Evolutionary conservation across 768 basidiomycete species (phyloP).

Genomic region (Rhodosporidiobolus sp.): DNA sequence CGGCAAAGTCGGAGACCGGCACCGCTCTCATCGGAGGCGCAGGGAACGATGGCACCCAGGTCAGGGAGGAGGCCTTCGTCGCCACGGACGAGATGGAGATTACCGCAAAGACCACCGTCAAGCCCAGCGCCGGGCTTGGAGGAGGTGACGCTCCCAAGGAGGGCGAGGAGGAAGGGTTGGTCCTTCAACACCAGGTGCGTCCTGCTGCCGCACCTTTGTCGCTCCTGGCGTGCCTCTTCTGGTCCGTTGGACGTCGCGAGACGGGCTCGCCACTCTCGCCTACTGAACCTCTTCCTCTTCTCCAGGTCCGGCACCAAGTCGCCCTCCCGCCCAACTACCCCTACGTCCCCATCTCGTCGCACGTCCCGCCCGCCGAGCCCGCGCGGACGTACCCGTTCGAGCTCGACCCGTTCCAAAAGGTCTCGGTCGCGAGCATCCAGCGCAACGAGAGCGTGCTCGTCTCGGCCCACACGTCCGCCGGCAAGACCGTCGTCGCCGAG

Average conservation of each 20-base stretch:
- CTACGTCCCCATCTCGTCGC: conserved; percentile 83
- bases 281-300: background rate
- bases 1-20: background rate
- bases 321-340: conserved; percentile 88
- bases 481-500: conserved; percentile 98
- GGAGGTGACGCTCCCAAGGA: conserved; percentile 49
- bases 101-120: conserved; percentile 86
- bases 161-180: conserved; percentile 48
- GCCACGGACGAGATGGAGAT: conserved; percentile 93
- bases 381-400: conserved; percentile 92
- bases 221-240: no score
- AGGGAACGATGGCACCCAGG: background rate
- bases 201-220: background rate
- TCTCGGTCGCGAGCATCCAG: conserved; percentile 91
- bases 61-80: conserved; percentile 47
- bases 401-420: conserved; percentile 93
- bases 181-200: conserved; percentile 49
- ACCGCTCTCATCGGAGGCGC: conserved; percentile 1
- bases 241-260: no score
- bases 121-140: conserved; percentile 79
- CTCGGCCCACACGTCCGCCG: conserved; percentile 97
- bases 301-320: conserved; percentile 91
- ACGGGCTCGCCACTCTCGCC: background rate
- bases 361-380: conserved; percentile 85
- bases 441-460: conserved; percentile 96